A percentile compares a stretch with the other conserved stretches of the same genome.
Conservation (phyloP, 2,329 filamentous ascomycete species). For the Pyrenophora seminiperda region DNA sequence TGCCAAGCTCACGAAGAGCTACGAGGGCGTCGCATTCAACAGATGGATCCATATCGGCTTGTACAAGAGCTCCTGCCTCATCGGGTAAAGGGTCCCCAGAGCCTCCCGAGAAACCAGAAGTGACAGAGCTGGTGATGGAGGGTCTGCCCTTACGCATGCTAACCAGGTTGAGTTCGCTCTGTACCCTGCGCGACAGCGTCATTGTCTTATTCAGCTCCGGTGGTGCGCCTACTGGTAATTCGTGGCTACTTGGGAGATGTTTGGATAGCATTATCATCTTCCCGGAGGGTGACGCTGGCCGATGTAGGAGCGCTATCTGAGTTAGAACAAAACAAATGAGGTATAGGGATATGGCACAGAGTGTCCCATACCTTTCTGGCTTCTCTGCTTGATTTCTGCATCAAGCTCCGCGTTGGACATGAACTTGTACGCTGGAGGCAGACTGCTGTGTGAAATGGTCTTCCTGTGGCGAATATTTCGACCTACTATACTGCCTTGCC, state of each 20-base stretch:
- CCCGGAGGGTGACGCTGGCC: constrained; percentile 45
- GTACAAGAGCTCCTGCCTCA: constrained; percentile 20
- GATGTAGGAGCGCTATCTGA: constrained; percentile 30
- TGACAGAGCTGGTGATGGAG: constrained; percentile 17
- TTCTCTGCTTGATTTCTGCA: constrained; percentile 30
- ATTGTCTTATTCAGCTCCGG: constrained; percentile 20
- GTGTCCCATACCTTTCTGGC: constrained; percentile 30
- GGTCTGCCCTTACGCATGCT: constrained; percentile 13
- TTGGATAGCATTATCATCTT: constrained; percentile 49
- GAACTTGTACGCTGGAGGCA: constrained; percentile 11
- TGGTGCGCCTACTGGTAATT: constrained; percentile 43
- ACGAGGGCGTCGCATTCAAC: constrained; percentile 39
- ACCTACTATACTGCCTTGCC: constrained; percentile 49
- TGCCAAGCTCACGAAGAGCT: constrained; percentile 44
- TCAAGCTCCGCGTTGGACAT: constrained; percentile 30
- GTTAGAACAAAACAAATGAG: constrained; percentile 2
- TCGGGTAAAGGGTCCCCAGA: constrained; percentile 41
- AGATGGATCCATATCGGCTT: constrained; percentile 10
- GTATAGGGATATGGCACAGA: not conserved
- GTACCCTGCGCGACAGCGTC: constrained; percentile 35
- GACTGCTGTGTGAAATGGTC: constrained; percentile 17
- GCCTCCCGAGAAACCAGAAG: constrained; percentile 43
- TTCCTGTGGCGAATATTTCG: constrained; percentile 33
- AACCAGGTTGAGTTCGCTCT: constrained; percentile 37
- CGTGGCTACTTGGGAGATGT: constrained; percentile 38